Conservation (phyloP, 2,329 filamentous ascomycete genomes). For the Lithohypha guttulata region DNA sequence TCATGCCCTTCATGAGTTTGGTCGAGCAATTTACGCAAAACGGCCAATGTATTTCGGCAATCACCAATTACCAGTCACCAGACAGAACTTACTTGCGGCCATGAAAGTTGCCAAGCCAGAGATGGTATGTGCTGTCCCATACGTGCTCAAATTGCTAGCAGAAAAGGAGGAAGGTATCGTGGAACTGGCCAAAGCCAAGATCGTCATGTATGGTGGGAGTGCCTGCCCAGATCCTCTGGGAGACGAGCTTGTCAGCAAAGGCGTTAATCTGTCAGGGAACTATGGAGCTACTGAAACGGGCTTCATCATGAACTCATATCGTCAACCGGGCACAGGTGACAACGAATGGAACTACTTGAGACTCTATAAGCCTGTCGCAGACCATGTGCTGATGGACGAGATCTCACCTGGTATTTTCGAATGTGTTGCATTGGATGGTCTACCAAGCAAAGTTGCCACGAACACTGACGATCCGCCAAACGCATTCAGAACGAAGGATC, state of each 20-base stretch:
- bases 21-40: conserved; percentile 41
- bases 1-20: conserved; percentile 47
- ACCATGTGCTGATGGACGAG: conserved; percentile 39
- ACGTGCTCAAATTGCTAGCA: conserved; percentile 51
- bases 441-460: conserved; percentile 48
- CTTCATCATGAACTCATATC: conserved; percentile 52
- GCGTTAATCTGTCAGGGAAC: conserved; percentile 48
- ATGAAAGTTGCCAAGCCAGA: conserved; percentile 37
- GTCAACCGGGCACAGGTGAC: conserved; percentile 43
- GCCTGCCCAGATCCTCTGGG: conserved; percentile 44
- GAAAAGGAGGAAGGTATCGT: conserved; percentile 46
- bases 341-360: conserved; percentile 51
- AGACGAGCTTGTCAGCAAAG: conserved; percentile 39
- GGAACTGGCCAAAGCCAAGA: conserved; percentile 37
- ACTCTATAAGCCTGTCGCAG: conserved; percentile 28
- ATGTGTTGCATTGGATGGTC: conserved; percentile 43
- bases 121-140: conserved; percentile 50
- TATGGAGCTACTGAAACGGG: conserved; percentile 57
- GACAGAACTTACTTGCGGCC: conserved; percentile 36
- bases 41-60: conserved; percentile 46
- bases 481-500: conserved; percentile 51
- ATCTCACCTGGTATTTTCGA: conserved; percentile 36
- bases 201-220: conserved; percentile 54
- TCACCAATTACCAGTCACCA: conserved; percentile 45
- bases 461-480: conserved; percentile 44